Evolutionary conservation across 805 yeast species (phyloP), one percentile per base, ranked within the genome.

Genomic region (Metschnikowia drakensbergensis): DNA sequence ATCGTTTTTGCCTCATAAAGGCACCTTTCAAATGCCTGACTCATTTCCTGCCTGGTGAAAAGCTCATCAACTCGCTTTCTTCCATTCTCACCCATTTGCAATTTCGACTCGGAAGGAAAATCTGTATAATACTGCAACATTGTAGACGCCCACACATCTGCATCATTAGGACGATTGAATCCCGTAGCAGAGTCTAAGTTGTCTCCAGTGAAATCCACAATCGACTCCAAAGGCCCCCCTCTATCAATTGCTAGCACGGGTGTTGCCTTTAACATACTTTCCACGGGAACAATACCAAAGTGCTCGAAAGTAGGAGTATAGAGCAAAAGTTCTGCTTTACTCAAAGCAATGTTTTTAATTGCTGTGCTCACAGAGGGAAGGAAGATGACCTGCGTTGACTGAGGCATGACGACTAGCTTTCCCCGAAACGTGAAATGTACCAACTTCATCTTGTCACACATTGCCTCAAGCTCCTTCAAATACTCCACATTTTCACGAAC

Each of bases 251-350:
- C 97, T 45, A 94, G 68, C 0, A 91, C 97, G 0, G 96, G 89
- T 0, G 84, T 84, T 28, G 87, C 85, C 49, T 80, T 74, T 41
- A 84, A 76, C 97, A 94, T 91, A 9, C 96, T 91, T 64, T 94
- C 99, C 11, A 94, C 75, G 1, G 99, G 99, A 7, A 94, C 99
- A 54, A 94, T 94, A 10, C 99, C 99, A 63, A 94, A 94, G 68
- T 94, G 99, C 65, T 94, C 99, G 58, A 78, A 79, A 0, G 86
- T 75, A 3, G 99, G 99, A 0, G 99, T 94, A 62, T 94, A 94
- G 39, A 91, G 67, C 23, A 94, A 72, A 48, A 86, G 57, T 41
- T 77, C 75, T 2, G 91, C 75, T 7, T 71, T 65, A 34, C 75
- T 63, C 31, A 94, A 68, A 27, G 94, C 73, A 76, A 69, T 61